Conservation (phyloP, 805 yeast species). For the Cyberlindnera mississippiensis region DNA sequence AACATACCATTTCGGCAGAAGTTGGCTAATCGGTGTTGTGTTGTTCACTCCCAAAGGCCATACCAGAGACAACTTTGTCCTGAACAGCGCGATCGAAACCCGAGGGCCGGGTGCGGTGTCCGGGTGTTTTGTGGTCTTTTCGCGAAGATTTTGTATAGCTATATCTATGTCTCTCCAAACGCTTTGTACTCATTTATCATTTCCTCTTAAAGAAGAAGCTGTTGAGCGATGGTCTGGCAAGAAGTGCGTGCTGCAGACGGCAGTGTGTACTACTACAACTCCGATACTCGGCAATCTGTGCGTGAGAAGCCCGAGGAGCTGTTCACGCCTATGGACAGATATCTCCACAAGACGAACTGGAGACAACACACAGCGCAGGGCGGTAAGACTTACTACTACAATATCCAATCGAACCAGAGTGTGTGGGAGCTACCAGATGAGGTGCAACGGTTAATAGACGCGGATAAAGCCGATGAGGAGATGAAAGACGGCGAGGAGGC, state of each 20-base stretch:
- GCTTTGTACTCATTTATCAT: no score
- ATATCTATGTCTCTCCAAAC: no score
- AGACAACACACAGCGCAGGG: constrained; percentile 44
- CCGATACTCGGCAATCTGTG: constrained; percentile 60
- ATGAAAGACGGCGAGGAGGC: constrained; percentile 4
- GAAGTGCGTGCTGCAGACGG: constrained; percentile 51
- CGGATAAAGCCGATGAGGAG: constrained; percentile 1
- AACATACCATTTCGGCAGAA: constrained; percentile 4
- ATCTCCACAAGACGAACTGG: constrained; percentile 54
- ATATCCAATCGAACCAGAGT: constrained; percentile 57
- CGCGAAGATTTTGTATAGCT: not conserved
- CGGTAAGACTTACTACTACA: constrained; percentile 68
- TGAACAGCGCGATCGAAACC: not conserved
- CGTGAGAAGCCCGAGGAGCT: constrained; percentile 77
- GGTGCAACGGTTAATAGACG: constrained; percentile 28
- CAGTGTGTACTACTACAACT: constrained; percentile 71
- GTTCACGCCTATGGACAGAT: constrained; percentile 38
- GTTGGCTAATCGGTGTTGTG: no score
- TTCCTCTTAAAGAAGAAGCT: not conserved
- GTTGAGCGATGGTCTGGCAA: constrained; percentile 46
- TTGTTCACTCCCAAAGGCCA: not conserved
- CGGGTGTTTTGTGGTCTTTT: not conserved
- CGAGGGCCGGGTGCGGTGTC: not conserved
- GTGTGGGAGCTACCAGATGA: constrained; percentile 78
- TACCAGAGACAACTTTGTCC: not conserved